Conservation (phyloP, 192 early-diverging fungal genomes). For the Chytriomyces sp. region DNA sequence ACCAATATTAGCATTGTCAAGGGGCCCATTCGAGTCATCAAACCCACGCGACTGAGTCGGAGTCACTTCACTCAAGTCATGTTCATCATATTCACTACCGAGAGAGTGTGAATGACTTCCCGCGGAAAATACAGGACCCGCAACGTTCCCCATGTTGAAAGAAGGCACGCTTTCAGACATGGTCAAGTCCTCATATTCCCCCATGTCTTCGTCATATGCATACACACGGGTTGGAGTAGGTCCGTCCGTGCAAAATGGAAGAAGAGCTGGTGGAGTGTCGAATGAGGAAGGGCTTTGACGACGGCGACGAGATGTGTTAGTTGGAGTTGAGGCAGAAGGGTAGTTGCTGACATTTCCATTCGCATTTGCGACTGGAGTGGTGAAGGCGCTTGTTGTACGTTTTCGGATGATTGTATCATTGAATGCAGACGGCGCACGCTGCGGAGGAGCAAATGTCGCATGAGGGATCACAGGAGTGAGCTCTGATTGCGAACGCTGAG, state of each 20-base stretch:
- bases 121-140: too few species aligned
- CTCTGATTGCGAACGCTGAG: conserved; percentile 1
- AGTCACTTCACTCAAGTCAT: neutral
- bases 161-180: neutral
- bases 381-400: conserved; percentile 1
- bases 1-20: neutral
- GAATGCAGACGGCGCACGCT: neutral
- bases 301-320: neutral
- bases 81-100: neutral
- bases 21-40: neutral
- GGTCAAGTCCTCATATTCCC: conserved; percentile 1
- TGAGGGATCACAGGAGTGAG: neutral
- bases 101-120: too few species aligned
- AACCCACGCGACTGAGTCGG: too few species aligned
- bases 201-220: conserved; percentile 1
- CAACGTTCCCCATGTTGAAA: too few species aligned
- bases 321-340: neutral
- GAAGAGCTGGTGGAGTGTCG: conserved; percentile 2
- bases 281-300: neutral
- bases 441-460: neutral
- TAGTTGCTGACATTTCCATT: neutral
- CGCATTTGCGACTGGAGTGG: too few species aligned
- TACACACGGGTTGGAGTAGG: neutral
- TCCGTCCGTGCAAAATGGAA: conserved; percentile 10
- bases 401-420: conserved; percentile 29